Evolutionary conservation across 768 basidiomycete genomes (phyloP).

Genomic region (Amanita molliuscula): DNA sequence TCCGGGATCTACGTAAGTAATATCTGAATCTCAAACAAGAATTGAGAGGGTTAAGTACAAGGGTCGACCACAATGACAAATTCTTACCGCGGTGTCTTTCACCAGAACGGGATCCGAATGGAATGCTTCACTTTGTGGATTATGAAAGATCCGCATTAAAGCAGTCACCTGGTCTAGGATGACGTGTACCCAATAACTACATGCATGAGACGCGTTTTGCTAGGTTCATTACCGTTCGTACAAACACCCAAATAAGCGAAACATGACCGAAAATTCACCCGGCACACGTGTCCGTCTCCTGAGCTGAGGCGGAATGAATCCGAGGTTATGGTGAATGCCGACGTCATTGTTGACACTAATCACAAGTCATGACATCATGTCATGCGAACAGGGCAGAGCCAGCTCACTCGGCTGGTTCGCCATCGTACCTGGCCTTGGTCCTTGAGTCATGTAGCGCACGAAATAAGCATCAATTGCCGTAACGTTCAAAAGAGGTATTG

Average conservation of each 20-base stretch:
- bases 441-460: neutral
- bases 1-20: too few relatives aligned
- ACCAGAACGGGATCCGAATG: neutral
- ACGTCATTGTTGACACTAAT: neutral
- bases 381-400: neutral
- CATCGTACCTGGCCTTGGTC: neutral
- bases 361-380: neutral
- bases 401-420: neutral
- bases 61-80: too few relatives aligned
- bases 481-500: neutral
- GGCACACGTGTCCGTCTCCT: neutral
- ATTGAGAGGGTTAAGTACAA: too few relatives aligned
- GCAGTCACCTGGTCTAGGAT: neutral
- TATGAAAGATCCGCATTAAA: neutral
- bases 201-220: neutral
- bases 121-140: neutral
- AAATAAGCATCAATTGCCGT: neutral
- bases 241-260: neutral
- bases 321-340: neutral
- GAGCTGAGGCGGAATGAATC: neutral
- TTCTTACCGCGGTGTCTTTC: too few relatives aligned
- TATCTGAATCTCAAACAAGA: too few relatives aligned
- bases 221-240: neutral
- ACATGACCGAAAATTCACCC: neutral
- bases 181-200: neutral